phyloP scores from a whole-genome alignment of 2,329 filamentous ascomycete species.

The Diaporthe sp. region DNA sequence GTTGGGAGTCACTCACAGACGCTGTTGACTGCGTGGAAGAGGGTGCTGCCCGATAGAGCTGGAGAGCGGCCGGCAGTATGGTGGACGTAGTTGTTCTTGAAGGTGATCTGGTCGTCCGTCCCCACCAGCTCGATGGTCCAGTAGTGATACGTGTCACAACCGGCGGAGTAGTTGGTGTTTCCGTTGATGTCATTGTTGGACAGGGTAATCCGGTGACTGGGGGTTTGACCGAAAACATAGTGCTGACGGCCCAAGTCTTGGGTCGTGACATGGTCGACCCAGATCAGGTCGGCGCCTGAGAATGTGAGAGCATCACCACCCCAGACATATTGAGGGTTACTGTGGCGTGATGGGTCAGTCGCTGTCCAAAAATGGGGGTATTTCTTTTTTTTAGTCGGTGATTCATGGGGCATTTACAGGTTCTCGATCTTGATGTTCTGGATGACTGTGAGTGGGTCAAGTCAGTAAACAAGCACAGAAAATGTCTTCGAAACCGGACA shows the following conservation, averaged over 20 bases:
- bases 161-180: slow-evolving; percentile 65
- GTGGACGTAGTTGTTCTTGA: slow-evolving; percentile 73
- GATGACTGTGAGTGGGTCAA: slow-evolving; percentile 55
- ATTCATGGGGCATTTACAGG: slow-evolving; percentile 47
- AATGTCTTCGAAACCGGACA: no score
- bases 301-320: slow-evolving; percentile 33
- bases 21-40: slow-evolving; percentile 73
- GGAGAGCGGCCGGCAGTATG: slow-evolving; percentile 69
- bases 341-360: not conserved
- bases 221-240: slow-evolving; percentile 68
- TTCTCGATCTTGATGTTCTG: slow-evolving; percentile 70
- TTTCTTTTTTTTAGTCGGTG: not conserved
- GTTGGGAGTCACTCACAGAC: slow-evolving; percentile 56
- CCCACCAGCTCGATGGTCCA: slow-evolving; percentile 71
- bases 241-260: slow-evolving; percentile 72
- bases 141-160: slow-evolving; percentile 72
- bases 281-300: slow-evolving; percentile 54
- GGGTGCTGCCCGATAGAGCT: slow-evolving; percentile 69
- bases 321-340: slow-evolving; percentile 56
- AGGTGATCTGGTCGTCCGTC: slow-evolving; percentile 67
- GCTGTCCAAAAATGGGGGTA: no score
- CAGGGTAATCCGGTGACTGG: slow-evolving; percentile 69
- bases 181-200: slow-evolving; percentile 74
- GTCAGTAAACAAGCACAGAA: not conserved
- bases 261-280: slow-evolving; percentile 68